Evolutionary conservation across 225 moss, liverwort and hornwort genomes (phyloP).

Genomic region (Polytrichum formosum): DNA sequence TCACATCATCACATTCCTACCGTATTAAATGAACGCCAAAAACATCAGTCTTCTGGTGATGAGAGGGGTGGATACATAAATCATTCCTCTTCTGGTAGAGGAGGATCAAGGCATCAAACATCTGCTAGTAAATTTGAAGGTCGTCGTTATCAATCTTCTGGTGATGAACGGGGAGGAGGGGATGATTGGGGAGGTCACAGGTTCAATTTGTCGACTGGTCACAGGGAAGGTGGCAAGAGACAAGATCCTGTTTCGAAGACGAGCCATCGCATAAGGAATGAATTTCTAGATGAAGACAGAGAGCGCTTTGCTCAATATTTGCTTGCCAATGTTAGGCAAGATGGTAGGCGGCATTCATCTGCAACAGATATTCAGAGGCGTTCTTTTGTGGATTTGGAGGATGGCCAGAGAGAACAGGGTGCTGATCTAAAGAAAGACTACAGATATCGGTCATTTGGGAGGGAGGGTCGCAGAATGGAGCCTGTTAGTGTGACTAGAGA

Average conservation of each 20-base stretch:
- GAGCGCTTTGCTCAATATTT: conserved; percentile 16
- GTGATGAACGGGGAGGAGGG: not conserved
- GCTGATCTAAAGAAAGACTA: conserved; percentile 24
- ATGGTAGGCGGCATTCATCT: conserved; percentile 32
- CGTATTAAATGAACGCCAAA: conserved; percentile 18
- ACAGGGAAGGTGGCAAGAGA: conserved; percentile 14
- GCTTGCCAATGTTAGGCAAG: conserved; percentile 11
- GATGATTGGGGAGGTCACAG: conserved; percentile 19
- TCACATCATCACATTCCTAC: conserved; percentile 4
- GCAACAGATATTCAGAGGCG: conserved; percentile 20
- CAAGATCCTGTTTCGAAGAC: conserved; percentile 6
- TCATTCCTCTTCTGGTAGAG: conserved; percentile 16
- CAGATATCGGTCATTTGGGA: conserved; percentile 21
- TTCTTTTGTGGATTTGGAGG: conserved; percentile 21
- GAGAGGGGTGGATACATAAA: conserved; percentile 17
- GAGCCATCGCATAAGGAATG: conserved; percentile 14
- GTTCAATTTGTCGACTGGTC: conserved; percentile 1
- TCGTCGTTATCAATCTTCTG: conserved; percentile 35
- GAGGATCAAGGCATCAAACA: conserved; percentile 14
- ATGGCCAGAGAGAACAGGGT: conserved; percentile 10
- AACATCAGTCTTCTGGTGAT: conserved; percentile 23
- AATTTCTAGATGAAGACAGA: conserved; percentile 38
- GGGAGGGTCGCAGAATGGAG: conserved; percentile 20
- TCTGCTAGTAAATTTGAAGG: conserved; percentile 19
- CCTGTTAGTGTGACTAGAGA: conserved; percentile 4